phyloP scores from a whole-genome alignment of 805 yeast species.

The Trichomonascus vanleenenianus region DNA sequence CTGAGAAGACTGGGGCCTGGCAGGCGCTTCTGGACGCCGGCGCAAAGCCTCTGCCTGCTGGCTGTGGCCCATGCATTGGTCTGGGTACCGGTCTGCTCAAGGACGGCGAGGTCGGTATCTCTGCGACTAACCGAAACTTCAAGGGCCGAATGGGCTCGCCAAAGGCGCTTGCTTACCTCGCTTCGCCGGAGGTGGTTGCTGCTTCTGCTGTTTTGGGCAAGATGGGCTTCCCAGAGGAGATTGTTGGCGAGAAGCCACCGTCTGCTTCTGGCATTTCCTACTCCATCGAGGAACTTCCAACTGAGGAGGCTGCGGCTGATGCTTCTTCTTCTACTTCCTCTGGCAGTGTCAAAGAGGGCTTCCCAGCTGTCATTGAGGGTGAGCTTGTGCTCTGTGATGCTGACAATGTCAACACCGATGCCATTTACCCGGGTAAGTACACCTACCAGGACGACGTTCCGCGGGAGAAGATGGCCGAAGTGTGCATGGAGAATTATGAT shows the following conservation, averaged over 20 bases:
- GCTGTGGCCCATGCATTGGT: constrained; percentile 99
- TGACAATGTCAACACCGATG: constrained; percentile 89
- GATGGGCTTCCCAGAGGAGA: constrained; percentile 88
- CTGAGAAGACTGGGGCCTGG: constrained; percentile 91
- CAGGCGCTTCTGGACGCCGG: constrained; percentile 83
- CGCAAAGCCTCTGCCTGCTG: constrained; percentile 91
- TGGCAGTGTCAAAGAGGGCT: constrained; percentile 79
- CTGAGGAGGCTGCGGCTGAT: constrained; percentile 14
- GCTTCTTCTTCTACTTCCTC: constrained; percentile 32
- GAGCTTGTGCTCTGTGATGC: constrained; percentile 95
- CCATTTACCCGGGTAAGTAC: constrained; percentile 97
- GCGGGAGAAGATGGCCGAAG: constrained; percentile 94
- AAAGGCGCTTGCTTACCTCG: constrained; percentile 91
- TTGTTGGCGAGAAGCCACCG: constrained; percentile 49
- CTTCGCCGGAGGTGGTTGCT: constrained; percentile 97
- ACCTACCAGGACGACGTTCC: constrained; percentile 98
- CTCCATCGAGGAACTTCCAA: constrained; percentile 23
- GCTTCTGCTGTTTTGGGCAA: constrained; percentile 95
- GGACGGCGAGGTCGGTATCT: constrained; percentile 96
- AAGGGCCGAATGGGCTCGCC: constrained; percentile 99
- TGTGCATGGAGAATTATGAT: constrained; percentile 99
- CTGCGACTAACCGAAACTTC: constrained; percentile 97
- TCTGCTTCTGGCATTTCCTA: constrained; percentile 42
- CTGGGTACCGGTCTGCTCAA: constrained; percentile 88
- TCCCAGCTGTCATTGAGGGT: constrained; percentile 84